Evolutionary conservation across 306 rosid species (phyloP).

Genomic region (Pyrus pyrifolia): DNA sequence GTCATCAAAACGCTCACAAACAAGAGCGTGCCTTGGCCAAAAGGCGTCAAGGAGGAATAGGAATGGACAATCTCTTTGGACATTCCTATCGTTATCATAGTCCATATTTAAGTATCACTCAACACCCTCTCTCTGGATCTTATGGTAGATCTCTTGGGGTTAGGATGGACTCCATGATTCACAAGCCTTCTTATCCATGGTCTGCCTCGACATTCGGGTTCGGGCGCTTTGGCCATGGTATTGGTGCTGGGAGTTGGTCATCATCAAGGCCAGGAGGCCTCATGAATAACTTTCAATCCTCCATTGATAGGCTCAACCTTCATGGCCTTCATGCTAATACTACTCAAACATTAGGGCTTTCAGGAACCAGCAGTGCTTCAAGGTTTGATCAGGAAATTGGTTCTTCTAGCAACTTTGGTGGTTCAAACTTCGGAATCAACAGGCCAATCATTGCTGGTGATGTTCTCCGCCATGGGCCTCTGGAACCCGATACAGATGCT

Average conservation of each 20-base stretch:
- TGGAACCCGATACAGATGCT: background rate
- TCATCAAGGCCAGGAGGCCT: background rate
- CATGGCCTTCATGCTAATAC: conserved; percentile 12
- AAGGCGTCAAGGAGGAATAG: conserved; percentile 47
- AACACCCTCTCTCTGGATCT: conserved; percentile 27
- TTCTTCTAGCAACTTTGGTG: background rate
- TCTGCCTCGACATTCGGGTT: background rate
- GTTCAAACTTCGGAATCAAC: background rate
- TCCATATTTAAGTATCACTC: conserved; percentile 25
- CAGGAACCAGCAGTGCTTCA: background rate
- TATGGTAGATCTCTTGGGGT: conserved; percentile 42
- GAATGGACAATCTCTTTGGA: conserved; percentile 15
- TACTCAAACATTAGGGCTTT: background rate
- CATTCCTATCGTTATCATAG: conserved; percentile 22
- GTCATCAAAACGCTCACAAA: conserved; percentile 83
- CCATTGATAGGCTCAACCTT: conserved; percentile 14
- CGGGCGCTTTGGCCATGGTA: background rate
- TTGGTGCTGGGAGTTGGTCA: background rate
- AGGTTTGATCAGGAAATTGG: conserved; percentile 3
- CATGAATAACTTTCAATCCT: background rate
- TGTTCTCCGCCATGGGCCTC: background rate
- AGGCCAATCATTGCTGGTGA: background rate
- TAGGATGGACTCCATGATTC: conserved; percentile 53
- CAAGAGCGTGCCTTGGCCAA: conserved; percentile 68
- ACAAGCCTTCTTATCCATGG: conserved; percentile 36